Evolutionary conservation across 768 basidiomycete species (phyloP).

Genomic region (Termitomyces sp.): DNA sequence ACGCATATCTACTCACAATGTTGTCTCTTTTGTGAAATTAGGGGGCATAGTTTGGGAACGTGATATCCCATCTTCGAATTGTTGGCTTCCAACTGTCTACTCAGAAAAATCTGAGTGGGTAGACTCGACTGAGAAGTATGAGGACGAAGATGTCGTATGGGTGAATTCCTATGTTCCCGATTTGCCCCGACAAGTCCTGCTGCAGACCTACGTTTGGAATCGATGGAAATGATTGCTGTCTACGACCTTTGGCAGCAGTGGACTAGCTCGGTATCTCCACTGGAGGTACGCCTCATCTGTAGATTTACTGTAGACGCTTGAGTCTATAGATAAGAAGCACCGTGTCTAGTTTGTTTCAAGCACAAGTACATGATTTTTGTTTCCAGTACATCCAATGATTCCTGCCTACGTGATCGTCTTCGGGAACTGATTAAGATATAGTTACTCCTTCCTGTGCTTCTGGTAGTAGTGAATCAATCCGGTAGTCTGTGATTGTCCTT

Average conservation of each 20-base stretch:
- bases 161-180: neutral
- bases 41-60: neutral
- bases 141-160: no score
- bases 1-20: neutral
- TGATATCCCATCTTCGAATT: neutral
- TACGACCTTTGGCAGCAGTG: neutral
- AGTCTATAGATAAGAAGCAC: neutral
- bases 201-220: neutral
- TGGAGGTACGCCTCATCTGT: neutral
- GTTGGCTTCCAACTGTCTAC: neutral
- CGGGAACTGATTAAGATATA: neutral
- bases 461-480: constrained; percentile 98
- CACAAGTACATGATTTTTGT: neutral
- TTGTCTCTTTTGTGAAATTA: neutral
- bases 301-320: neutral
- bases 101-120: neutral
- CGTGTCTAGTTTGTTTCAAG: neutral
- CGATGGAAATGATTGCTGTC: neutral
- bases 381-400: neutral
- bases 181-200: no score
- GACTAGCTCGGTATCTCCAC: neutral
- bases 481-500: constrained; percentile 60
- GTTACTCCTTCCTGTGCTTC: constrained; percentile 73
- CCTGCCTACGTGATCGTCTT: neutral
- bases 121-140: no score